phyloP scores from a whole-genome alignment of 108 stramenopile genomes.

The Asterionellopsis glacialis region DNA sequence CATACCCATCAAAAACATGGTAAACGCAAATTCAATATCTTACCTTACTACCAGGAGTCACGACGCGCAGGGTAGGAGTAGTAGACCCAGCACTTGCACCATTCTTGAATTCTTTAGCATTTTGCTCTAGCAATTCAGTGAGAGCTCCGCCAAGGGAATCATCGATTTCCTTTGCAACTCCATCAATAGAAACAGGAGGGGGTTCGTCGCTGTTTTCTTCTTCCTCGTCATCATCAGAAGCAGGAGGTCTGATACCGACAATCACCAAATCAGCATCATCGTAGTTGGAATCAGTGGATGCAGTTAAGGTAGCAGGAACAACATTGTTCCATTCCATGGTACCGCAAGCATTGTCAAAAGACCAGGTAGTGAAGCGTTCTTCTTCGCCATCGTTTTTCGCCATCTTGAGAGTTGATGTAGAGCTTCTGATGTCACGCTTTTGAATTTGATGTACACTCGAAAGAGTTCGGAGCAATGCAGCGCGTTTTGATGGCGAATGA shows the following conservation, averaged over 20 bases:
- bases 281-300: constrained; percentile 11
- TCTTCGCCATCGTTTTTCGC: too few relatives aligned
- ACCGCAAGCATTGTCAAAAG: constrained; percentile 69
- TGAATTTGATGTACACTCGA: too few relatives aligned
- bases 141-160: constrained; percentile 61
- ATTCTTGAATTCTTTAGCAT: constrained; percentile 75
- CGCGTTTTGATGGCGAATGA: too few relatives aligned
- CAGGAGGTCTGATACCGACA: constrained; percentile 67
- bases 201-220: constrained; percentile 44
- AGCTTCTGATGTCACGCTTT: too few relatives aligned
- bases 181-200: constrained; percentile 36
- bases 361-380: constrained; percentile 68
- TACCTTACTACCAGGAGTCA: constrained; percentile 24
- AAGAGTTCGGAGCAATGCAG: too few relatives aligned
- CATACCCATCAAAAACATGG: not conserved
- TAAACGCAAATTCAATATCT: not conserved
- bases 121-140: constrained; percentile 56
- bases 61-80: constrained; percentile 55
- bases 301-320: constrained; percentile 24
- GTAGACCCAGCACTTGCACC: constrained; percentile 67
- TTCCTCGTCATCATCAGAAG: constrained; percentile 36
- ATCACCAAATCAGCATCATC: constrained; percentile 68
- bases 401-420: too few relatives aligned
- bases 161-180: constrained; percentile 58
- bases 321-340: constrained; percentile 72